Percentiles rank a stretch among this genome's conserved stretches.
Conservation (phyloP, 1,284 basidiomycete species). For the Cryptococcus amylolentus region DNA sequence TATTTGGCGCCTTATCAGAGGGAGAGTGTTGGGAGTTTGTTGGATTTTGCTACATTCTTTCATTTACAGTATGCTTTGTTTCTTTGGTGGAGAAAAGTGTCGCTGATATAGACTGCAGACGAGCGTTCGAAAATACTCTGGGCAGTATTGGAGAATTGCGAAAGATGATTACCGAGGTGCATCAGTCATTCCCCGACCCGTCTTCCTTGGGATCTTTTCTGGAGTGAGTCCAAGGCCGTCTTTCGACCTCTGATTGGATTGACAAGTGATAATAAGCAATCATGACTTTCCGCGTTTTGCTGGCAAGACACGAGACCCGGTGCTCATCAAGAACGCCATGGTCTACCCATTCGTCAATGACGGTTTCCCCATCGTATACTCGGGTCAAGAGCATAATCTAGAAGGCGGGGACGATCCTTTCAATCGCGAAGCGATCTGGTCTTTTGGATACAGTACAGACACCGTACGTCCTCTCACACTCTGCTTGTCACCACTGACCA, state of each 20-base stretch:
- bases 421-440: conserved; percentile 51
- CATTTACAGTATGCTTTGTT: conserved; percentile 43
- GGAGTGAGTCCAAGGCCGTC: conserved; percentile 37
- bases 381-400: conserved; percentile 57
- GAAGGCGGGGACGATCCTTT: conserved; percentile 51
- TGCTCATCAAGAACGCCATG: conserved; percentile 51
- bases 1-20: conserved; percentile 46
- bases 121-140: conserved; percentile 36
- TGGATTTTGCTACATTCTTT: conserved; percentile 59
- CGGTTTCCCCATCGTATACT: conserved; percentile 60
- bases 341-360: conserved; percentile 52
- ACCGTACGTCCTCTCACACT: conserved; percentile 27
- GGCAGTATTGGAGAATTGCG: conserved; percentile 38
- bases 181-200: conserved; percentile 41
- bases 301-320: conserved; percentile 29
- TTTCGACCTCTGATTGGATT: neutral
- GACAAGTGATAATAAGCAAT: conserved; percentile 30
- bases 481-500: neutral
- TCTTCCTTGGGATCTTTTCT: conserved; percentile 51
- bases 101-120: conserved; percentile 15
- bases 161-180: conserved; percentile 37
- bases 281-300: conserved; percentile 52
- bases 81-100: conserved; percentile 22
- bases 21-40: conserved; percentile 54
- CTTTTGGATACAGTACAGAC: conserved; percentile 50